These are phyloP conservation scores for Bondarzewia mesenterica DNA, from an alignment of 1,284 basidiomycete species.

Conservation along the genomic window DNA sequence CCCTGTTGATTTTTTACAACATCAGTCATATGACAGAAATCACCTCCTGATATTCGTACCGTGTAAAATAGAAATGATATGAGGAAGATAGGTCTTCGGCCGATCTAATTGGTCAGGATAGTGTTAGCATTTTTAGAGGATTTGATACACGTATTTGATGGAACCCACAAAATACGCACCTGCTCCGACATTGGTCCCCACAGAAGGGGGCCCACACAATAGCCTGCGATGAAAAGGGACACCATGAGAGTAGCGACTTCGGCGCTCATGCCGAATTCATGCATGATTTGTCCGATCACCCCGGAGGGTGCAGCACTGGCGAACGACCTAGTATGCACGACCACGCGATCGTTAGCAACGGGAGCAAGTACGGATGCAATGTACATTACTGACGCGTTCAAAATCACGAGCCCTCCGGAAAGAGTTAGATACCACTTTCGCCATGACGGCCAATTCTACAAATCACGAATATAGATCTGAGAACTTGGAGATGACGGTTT, in stretches of 20 bases:
- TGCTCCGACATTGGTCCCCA: conserved; percentile 47
- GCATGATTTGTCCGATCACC: conserved; percentile 35
- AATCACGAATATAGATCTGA: not conserved
- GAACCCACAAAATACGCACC: conserved; percentile 1
- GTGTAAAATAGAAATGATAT: conserved; percentile 58
- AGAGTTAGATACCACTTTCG: conserved; percentile 62
- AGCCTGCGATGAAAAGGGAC: conserved; percentile 35
- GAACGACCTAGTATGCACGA: conserved; percentile 37
- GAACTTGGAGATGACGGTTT: too few relatives aligned
- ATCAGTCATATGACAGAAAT: not conserved
- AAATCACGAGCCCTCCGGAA: conserved; percentile 51
- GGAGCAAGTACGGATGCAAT: conserved; percentile 13
- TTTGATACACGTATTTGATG: not conserved
- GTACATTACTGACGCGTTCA: conserved; percentile 66
- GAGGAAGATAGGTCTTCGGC: conserved; percentile 62
- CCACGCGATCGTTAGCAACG: conserved; percentile 8
- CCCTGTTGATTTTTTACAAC: conserved; percentile 19
- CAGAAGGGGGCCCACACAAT: conserved; percentile 40
- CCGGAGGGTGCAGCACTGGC: conserved; percentile 51
- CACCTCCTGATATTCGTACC: conserved; percentile 20
- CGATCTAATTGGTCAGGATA: conserved; percentile 31
- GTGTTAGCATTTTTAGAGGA: too few relatives aligned
- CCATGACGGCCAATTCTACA: conserved; percentile 47
- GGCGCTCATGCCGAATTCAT: conserved; percentile 45
- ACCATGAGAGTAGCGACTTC: conserved; percentile 36